Evolutionary conservation across 1,139 yeast genomes (phyloP).

Genomic region (Yueomyces sp.): DNA sequence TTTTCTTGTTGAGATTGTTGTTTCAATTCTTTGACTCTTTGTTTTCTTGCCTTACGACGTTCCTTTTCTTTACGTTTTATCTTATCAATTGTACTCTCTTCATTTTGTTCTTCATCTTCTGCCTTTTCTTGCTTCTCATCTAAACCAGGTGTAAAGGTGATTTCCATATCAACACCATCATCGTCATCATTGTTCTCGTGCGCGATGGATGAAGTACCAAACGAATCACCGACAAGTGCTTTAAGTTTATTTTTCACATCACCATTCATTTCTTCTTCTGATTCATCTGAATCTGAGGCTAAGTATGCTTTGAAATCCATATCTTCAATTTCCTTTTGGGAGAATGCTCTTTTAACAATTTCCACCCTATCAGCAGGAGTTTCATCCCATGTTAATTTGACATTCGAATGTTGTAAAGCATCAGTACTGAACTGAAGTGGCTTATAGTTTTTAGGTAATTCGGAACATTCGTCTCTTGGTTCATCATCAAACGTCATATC

Average conservation of each 20-base stretch:
- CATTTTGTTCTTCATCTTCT: constrained; percentile 31
- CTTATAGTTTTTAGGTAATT: constrained; percentile 64
- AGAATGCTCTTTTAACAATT: constrained; percentile 67
- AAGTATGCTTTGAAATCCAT: constrained; percentile 94
- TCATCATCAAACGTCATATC: constrained; percentile 75
- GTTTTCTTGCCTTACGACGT: constrained; percentile 72
- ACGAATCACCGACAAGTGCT: constrained; percentile 40
- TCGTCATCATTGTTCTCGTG: constrained; percentile 30
- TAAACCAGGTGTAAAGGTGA: constrained; percentile 87
- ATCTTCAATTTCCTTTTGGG: constrained; percentile 85
- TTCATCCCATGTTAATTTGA: constrained; percentile 94
- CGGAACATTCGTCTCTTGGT: constrained; percentile 59
- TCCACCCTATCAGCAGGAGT: constrained; percentile 87
- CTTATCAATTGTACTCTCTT: constrained; percentile 70
- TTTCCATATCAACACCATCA: constrained; percentile 83
- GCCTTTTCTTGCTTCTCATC: constrained; percentile 30
- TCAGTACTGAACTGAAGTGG: constrained; percentile 84
- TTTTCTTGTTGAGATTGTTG: constrained; percentile 33
- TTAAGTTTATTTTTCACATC: constrained; percentile 50
- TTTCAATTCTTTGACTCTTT: constrained; percentile 49
- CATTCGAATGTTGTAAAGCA: constrained; percentile 88
- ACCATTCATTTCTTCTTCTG: constrained; percentile 31
- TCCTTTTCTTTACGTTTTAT: constrained; percentile 86
- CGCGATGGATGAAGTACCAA: constrained; percentile 1
- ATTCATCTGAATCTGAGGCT: constrained; percentile 74